Evolutionary conservation across 129 eudicot genomes (phyloP).

Genomic region (Scalesia atractyloides): DNA sequence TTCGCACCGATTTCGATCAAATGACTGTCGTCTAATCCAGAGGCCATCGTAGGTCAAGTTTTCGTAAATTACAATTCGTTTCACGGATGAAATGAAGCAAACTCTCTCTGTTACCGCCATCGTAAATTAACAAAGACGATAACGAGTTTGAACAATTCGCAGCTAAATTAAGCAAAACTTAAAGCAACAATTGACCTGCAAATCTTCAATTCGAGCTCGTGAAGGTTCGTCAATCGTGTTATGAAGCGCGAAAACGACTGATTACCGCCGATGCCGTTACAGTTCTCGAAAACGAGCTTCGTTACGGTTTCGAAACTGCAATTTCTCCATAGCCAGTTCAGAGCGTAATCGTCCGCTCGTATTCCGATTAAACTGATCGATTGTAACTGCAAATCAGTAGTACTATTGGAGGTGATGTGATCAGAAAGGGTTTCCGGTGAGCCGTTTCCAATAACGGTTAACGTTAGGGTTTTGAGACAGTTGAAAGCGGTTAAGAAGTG

Average conservation of each 20-base stretch:
- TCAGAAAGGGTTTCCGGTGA: background rate
- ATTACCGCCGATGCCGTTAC: slow-evolving; percentile 60
- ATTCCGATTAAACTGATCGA: slow-evolving; percentile 49
- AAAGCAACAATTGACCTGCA: slow-evolving; percentile 50
- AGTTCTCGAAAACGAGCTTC: slow-evolving; percentile 49
- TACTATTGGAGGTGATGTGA: background rate
- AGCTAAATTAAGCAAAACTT: slow-evolving; percentile 42
- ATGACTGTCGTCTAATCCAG: slow-evolving; percentile 69
- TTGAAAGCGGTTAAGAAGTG: slow-evolving; percentile 33
- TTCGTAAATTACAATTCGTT: slow-evolving; percentile 39
- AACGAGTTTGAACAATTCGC: slow-evolving; percentile 38
- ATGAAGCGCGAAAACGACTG: slow-evolving; percentile 39
- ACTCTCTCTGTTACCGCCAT: slow-evolving; percentile 62
- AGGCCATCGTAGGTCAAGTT: slow-evolving; percentile 68
- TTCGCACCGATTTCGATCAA: slow-evolving; percentile 47
- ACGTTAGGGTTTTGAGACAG: slow-evolving; percentile 32
- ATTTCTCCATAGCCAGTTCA: slow-evolving; percentile 59
- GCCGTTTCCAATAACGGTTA: slow-evolving; percentile 22
- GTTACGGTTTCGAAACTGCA: slow-evolving; percentile 35
- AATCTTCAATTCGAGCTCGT: slow-evolving; percentile 57
- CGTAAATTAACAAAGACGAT: slow-evolving; percentile 52
- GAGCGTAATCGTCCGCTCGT: slow-evolving; percentile 39
- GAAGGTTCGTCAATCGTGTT: slow-evolving; percentile 27
- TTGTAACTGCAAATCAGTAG: slow-evolving; percentile 34
- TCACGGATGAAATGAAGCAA: slow-evolving; percentile 58